Conservation (phyloP, 2,329 filamentous ascomycete species). For the Venturia effusa region DNA sequence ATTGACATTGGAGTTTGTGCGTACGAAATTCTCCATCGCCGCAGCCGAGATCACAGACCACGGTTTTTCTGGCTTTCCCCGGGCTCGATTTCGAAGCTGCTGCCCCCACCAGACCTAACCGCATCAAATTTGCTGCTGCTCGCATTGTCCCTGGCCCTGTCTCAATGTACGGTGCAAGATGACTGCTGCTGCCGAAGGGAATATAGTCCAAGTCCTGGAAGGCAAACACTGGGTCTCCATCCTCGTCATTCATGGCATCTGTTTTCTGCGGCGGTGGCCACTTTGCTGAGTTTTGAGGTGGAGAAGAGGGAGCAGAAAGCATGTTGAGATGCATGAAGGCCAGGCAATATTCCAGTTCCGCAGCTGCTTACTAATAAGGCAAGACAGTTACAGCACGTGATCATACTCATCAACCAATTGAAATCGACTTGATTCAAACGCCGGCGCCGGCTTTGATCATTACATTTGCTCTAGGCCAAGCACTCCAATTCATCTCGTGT, state of each 20-base stretch:
- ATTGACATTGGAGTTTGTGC: constrained; percentile 1
- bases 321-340: neutral
- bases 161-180: constrained; percentile 1
- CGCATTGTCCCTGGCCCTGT: constrained; percentile 6
- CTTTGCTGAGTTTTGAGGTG: neutral
- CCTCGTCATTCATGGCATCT: neutral
- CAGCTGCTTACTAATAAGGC: too few relatives aligned
- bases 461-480: neutral
- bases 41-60: constrained; percentile 4
- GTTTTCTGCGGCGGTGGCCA: neutral
- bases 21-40: constrained; percentile 8
- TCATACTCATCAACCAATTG: neutral
- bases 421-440: neutral
- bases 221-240: neutral
- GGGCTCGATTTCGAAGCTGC: neutral
- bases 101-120: neutral
- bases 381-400: neutral
- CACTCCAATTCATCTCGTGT: too few relatives aligned
- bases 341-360: too few relatives aligned
- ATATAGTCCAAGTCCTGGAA: constrained; percentile 7
- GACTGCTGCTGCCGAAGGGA: constrained; percentile 5
- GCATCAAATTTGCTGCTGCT: constrained; percentile 1
- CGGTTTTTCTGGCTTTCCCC: neutral
- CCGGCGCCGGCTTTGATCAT: too few relatives aligned
- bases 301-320: neutral